Evolutionary conservation across 2,329 filamentous ascomycete species (phyloP).

Genomic region (Xylariaceae sp.): DNA sequence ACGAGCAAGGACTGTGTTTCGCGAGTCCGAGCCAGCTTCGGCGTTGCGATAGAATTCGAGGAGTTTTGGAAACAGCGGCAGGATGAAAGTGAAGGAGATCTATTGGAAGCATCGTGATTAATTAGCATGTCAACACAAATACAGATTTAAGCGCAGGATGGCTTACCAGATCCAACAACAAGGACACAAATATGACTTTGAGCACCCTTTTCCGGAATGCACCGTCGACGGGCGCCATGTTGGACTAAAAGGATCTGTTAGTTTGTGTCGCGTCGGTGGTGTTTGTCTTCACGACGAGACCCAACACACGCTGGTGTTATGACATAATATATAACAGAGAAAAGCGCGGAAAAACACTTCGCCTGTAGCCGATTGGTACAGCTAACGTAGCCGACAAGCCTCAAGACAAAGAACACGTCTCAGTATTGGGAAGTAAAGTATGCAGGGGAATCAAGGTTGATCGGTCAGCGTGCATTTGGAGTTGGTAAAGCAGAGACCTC

Average conservation of each 20-base stretch:
- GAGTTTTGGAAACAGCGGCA: slow-evolving; percentile 90
- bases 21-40: slow-evolving; percentile 54
- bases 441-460: too few species aligned
- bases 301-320: neutral
- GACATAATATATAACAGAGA: neutral
- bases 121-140: neutral
- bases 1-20: slow-evolving; percentile 62
- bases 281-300: slow-evolving; percentile 3
- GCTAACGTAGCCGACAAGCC: neutral
- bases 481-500: too few species aligned
- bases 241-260: neutral
- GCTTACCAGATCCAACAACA: slow-evolving; percentile 81
- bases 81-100: slow-evolving; percentile 98
- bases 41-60: slow-evolving; percentile 92
- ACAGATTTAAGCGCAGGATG: slow-evolving; percentile 3
- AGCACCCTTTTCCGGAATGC: slow-evolving; percentile 72
- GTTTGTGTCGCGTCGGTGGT: neutral
- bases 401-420: slow-evolving; percentile 9
- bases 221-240: slow-evolving; percentile 35
- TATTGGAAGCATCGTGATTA: slow-evolving; percentile 36
- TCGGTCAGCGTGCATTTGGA: too few species aligned
- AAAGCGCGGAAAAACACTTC: neutral
- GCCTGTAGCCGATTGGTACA: neutral
- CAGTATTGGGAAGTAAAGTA: neutral
- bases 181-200: slow-evolving; percentile 80